Percentiles rank a stretch among this genome's conserved stretches.
These are phyloP conservation scores for Rhizoclosmatium sp. DNA, from an alignment of 192 early-diverging fungal genomes.

Conservation along the genomic window DNA sequence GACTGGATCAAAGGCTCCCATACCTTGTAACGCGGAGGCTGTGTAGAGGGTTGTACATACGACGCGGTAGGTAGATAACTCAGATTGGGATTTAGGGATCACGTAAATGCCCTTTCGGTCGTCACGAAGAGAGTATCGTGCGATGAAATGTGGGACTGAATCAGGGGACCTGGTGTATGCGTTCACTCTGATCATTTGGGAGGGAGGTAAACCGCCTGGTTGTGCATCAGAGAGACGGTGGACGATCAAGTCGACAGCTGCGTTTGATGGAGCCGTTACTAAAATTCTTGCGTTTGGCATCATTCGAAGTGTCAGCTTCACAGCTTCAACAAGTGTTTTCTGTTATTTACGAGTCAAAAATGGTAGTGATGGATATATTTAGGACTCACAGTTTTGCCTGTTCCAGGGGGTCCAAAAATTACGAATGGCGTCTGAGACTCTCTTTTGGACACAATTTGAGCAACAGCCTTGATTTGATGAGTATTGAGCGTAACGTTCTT, in stretches of 20 bases:
- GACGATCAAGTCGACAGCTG: constrained; percentile 31
- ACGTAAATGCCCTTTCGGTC: neutral
- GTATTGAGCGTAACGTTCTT: neutral
- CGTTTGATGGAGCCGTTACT: constrained; percentile 26
- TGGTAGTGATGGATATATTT: neutral
- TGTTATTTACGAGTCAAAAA: neutral
- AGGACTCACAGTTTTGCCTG: constrained; percentile 28
- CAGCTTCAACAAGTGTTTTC: constrained; percentile 27
- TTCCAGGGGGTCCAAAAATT: constrained; percentile 29
- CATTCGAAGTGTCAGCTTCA: neutral
- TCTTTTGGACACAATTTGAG: constrained; percentile 5
- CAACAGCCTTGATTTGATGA: constrained; percentile 16
- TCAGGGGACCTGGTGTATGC: constrained; percentile 10
- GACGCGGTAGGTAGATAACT: neutral
- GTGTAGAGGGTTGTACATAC: constrained; percentile 19
- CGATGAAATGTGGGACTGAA: constrained; percentile 12
- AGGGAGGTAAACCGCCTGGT: constrained; percentile 13
- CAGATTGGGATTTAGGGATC: neutral
- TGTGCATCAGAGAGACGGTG: constrained; percentile 22
- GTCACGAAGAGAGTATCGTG: constrained; percentile 2
- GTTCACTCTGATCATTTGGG: constrained; percentile 29
- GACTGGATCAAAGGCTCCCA: constrained; percentile 30
- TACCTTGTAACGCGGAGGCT: constrained; percentile 9
- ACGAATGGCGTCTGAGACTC: constrained; percentile 17
- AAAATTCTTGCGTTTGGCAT: constrained; percentile 21